Evolutionary conservation across 345 rosid genomes (phyloP).

Genomic region (Fremontodendron californicum): DNA sequence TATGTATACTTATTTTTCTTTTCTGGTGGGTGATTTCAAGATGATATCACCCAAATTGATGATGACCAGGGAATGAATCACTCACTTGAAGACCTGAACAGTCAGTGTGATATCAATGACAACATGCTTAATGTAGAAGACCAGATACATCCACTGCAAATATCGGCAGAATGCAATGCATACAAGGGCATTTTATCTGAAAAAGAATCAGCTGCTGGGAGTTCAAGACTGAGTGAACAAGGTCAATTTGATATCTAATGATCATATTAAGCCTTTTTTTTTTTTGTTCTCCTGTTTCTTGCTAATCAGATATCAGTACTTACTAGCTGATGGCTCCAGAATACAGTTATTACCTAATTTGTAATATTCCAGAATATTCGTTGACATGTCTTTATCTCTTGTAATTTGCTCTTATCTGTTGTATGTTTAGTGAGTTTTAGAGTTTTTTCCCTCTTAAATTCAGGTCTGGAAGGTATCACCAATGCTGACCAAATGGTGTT

Average conservation of each 20-base stretch:
- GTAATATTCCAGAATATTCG: not conserved
- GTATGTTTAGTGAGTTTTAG: not conserved
- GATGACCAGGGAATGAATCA: slow-evolving; percentile 31
- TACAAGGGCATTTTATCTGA: slow-evolving; percentile 12
- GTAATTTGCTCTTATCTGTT: not conserved
- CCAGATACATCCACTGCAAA: slow-evolving; percentile 15
- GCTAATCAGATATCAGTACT: not conserved
- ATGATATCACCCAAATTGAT: slow-evolving; percentile 62
- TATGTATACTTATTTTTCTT: not conserved
- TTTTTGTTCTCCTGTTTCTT: not conserved
- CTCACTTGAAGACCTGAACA: slow-evolving; percentile 21
- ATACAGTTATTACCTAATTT: not conserved
- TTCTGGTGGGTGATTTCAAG: slow-evolving; percentile 31
- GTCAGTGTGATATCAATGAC: slow-evolving; percentile 20
- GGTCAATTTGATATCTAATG: slow-evolving; percentile 23
- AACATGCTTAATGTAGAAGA: slow-evolving; percentile 22
- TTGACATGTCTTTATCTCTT: not conserved
- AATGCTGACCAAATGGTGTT: slow-evolving; percentile 6
- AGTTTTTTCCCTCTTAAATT: not conserved
- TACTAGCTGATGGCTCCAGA: not conserved
- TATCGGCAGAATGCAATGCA: slow-evolving; percentile 19
- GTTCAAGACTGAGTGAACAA: slow-evolving; percentile 18
- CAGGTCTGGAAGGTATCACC: slow-evolving; percentile 14
- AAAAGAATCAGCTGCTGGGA: slow-evolving; percentile 8
- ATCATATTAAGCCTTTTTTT: not conserved